Evolutionary conservation across 257 asterid species (phyloP), one percentile per base, ranked within the genome.

Genomic region (Solanum piurae): DNA sequence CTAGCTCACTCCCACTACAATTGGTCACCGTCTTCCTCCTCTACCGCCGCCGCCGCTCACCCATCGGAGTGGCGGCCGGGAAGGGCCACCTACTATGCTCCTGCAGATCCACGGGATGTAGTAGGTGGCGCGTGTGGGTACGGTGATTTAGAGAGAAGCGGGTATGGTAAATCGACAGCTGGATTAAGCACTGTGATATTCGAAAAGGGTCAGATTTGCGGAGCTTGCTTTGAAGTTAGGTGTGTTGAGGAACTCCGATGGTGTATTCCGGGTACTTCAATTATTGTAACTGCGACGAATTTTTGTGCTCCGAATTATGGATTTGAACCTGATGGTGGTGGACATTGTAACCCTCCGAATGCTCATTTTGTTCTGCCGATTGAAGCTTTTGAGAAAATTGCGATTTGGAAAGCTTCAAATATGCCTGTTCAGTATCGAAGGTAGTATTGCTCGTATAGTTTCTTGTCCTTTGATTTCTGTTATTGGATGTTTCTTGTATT

Each of bases 51-150:
- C 72, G 87, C 92, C 88, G 44, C 93, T 60, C 77, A 91, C 10
- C 92, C 90, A 72, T 87, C 96, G 37, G 96, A 93, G 83, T 97
- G 98, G 98, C 91, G 93, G 49, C 89, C 95, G 85, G 98, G 98
- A 87, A 93, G 95, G 84, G 98, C 99, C 37, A 96, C 99, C 82
- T 95, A 89, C 96, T 94, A 94, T 91, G 98, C 98, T 66, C 91
- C 96, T 18, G 88, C 91, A 5, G 95, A 95, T 75, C 98, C 97
- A 21, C 89, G 92, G n/a, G 98, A 94, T 88, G 92, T 92, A 40
- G 96, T 93, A 79, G 98, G 98, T 40, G 99, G 99, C 38, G 99
- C 99, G 4, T 97, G 99, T 87, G 99, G 99, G 16, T 97, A 89
- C 88, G 98, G 95, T 6, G 99, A 97, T 92, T 75, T 97, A 31